These are phyloP conservation scores for Diaporthe longicolla DNA, from an alignment of 2,329 filamentous ascomycete species.

Conservation along the genomic window DNA sequence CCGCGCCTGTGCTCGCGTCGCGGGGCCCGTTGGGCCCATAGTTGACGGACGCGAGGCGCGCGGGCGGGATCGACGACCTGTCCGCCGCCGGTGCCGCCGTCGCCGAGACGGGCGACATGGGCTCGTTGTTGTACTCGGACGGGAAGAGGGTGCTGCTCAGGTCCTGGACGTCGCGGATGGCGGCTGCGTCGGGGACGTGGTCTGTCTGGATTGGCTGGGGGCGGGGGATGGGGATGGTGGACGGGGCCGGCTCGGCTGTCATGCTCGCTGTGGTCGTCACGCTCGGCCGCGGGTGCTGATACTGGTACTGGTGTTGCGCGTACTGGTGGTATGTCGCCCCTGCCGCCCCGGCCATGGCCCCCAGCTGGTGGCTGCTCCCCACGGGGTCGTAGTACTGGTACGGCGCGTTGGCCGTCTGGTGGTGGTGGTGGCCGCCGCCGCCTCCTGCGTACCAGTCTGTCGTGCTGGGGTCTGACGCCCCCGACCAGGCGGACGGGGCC, in stretches of 20 bases:
- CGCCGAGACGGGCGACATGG: background rate
- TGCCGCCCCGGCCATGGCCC: too few relatives aligned
- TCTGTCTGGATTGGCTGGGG: background rate
- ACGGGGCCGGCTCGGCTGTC: background rate
- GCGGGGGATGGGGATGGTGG: background rate
- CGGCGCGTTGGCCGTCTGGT: background rate
- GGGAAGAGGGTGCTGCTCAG: conserved; percentile 21
- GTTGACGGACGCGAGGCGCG: conserved; percentile 2
- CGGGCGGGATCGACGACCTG: background rate
- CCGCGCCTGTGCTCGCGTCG: conserved; percentile 27
- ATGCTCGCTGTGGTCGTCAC: conserved; percentile 5
- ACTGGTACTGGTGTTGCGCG: too few relatives aligned
- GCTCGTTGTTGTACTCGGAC: conserved; percentile 24
- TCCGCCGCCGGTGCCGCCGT: background rate
- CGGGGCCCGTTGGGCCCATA: conserved; percentile 26
- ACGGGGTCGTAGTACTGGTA: conserved; percentile 34
- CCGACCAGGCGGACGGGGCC: conserved; percentile 6
- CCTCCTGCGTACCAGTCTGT: conserved; percentile 7
- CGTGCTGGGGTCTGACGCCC: conserved; percentile 5
- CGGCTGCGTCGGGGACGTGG: conserved; percentile 2
- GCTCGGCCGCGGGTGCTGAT: background rate
- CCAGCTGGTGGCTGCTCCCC: background rate
- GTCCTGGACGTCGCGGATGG: conserved; percentile 16
- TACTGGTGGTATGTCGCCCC: too few relatives aligned
- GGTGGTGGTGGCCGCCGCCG: background rate